These are phyloP conservation scores for Rutidosis leptorrhynchoides DNA, from an alignment of 129 eudicot species.

Conservation along the genomic window DNA sequence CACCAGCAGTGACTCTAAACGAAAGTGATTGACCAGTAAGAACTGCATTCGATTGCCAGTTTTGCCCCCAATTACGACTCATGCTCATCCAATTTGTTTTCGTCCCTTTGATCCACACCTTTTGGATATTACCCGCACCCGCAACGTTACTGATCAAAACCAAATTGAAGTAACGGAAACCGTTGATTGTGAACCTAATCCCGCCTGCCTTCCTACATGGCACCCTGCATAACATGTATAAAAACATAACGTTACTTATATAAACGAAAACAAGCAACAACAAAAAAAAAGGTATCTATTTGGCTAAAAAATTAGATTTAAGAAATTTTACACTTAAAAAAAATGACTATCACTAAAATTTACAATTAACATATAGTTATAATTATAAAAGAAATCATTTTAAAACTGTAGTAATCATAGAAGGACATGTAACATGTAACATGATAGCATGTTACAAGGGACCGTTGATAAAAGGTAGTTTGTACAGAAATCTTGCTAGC, in stretches of 20 bases:
- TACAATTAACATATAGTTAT: background rate
- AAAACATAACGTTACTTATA: background rate
- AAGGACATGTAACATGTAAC: background rate
- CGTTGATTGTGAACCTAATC: constrained; percentile 76
- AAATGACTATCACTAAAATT: background rate
- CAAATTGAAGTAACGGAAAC: constrained; percentile 81
- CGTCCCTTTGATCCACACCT: constrained; percentile 57
- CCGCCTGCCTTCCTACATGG: constrained; percentile 84
- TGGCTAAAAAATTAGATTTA: background rate
- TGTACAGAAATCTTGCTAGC: constrained; percentile 21
- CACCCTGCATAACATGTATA: constrained; percentile 43
- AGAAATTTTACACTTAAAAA: too few species aligned
- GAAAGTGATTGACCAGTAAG: constrained; percentile 74
- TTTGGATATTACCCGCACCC: constrained; percentile 74
- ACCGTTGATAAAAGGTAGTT: constrained; percentile 17
- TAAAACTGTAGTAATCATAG: too few species aligned
- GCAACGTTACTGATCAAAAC: constrained; percentile 83
- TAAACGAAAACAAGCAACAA: background rate
- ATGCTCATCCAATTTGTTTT: constrained; percentile 70
- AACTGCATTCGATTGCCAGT: constrained; percentile 73
- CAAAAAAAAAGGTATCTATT: too few species aligned
- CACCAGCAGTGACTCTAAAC: constrained; percentile 63
- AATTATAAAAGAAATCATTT: too few species aligned
- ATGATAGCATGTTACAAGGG: constrained; percentile 14
- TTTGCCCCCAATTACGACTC: constrained; percentile 94